phyloP scores from a whole-genome alignment of 179 eudicot genomes.

The Beta lomatogona region DNA sequence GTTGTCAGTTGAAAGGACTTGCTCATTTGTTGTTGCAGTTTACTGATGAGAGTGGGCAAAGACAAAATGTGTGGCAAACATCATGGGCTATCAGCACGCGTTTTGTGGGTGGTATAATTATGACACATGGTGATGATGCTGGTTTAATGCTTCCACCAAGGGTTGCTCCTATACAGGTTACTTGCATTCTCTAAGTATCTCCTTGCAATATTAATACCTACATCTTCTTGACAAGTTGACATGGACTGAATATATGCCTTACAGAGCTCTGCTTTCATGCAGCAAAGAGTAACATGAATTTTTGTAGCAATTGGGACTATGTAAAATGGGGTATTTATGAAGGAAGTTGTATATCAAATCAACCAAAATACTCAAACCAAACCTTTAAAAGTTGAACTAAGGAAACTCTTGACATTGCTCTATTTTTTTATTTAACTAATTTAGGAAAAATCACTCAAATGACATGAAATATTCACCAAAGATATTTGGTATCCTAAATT shows the following conservation, averaged over 20 bases:
- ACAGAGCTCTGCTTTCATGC: not conserved
- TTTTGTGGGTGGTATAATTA: conserved; percentile 84
- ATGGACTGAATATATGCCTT: not conserved
- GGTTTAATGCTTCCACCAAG: conserved; percentile 97
- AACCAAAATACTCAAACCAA: not conserved
- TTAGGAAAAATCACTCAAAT: too few species aligned
- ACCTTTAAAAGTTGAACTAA: not conserved
- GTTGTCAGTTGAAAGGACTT: not conserved
- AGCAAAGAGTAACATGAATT: not conserved
- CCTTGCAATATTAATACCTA: not conserved
- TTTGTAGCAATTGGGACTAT: not conserved
- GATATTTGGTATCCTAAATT: too few species aligned
- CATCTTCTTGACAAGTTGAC: not conserved
- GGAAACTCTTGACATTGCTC: not conserved
- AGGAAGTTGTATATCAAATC: not conserved
- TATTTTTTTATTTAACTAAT: too few species aligned
- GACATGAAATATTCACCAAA: too few species aligned
- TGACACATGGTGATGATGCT: conserved; percentile 98
- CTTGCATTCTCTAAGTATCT: conserved; percentile 8
- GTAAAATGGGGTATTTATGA: not conserved
- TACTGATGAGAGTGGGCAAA: conserved; percentile 85
- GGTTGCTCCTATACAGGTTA: conserved; percentile 90
- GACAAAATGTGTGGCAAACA: conserved; percentile 98
- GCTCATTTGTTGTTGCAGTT: conserved; percentile 49
- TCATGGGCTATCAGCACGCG: conserved; percentile 97